Evolutionary conservation across 768 basidiomycete genomes (phyloP).

Genomic region (Butyriboletus loyo): DNA sequence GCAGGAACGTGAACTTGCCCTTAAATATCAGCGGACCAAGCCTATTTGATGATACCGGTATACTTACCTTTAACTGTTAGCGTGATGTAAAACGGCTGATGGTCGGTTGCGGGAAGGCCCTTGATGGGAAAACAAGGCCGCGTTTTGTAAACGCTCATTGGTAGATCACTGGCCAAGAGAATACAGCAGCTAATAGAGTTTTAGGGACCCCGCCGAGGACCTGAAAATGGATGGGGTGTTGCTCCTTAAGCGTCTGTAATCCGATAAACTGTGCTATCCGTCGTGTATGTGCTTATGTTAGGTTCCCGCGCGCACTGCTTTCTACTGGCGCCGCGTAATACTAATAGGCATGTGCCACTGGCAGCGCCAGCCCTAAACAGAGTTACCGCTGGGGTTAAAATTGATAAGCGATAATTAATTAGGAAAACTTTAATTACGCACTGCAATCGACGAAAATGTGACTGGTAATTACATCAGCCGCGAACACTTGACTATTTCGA

Average conservation of each 20-base stretch:
- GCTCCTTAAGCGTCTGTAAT: not conserved
- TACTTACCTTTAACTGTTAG: constrained; percentile 29
- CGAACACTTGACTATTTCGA: not conserved
- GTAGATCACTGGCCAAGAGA: constrained; percentile 20
- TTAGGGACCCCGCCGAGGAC: constrained; percentile 24
- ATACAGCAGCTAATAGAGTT: constrained; percentile 29
- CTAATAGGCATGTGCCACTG: not conserved
- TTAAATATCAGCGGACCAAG: constrained; percentile 29
- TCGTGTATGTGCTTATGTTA: no score
- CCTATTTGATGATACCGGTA: constrained; percentile 17
- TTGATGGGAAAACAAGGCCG: constrained; percentile 26
- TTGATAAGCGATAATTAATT: not conserved
- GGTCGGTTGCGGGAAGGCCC: constrained; percentile 26
- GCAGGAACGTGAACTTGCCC: constrained; percentile 17
- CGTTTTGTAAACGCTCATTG: constrained; percentile 17
- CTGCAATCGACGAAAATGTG: no score
- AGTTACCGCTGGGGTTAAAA: not conserved
- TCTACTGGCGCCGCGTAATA: not conserved
- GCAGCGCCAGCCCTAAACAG: not conserved
- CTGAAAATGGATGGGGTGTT: constrained; percentile 1
- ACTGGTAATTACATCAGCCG: constrained; percentile 23
- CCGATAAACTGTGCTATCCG: not conserved
- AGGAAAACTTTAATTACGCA: no score
- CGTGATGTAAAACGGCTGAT: constrained; percentile 35
- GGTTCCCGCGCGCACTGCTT: not conserved